These are phyloP conservation scores for Eucalyptus pauciflora DNA, from an alignment of 345 rosid species.

Conservation along the genomic window DNA sequence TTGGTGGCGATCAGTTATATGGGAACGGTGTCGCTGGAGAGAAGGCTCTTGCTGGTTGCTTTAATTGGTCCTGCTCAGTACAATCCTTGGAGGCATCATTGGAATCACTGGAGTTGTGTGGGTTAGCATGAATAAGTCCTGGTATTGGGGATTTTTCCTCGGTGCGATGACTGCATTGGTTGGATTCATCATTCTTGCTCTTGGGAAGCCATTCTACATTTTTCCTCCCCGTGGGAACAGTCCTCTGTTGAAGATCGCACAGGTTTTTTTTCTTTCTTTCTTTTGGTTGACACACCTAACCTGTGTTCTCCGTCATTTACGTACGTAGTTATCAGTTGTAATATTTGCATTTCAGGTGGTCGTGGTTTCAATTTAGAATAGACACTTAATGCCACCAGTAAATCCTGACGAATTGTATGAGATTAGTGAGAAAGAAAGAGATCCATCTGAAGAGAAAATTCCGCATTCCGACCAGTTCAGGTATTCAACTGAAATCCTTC, in stretches of 20 bases:
- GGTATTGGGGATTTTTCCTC: neutral
- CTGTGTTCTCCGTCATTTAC: neutral
- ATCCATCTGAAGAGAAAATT: neutral
- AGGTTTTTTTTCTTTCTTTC: neutral
- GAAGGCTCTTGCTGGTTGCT: neutral
- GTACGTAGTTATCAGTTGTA: neutral
- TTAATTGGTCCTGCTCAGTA: neutral
- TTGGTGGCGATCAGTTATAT: conserved; percentile 8
- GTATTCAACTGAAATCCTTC: neutral
- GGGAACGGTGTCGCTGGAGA: neutral
- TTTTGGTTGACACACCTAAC: neutral
- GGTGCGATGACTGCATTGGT: neutral
- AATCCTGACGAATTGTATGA: neutral
- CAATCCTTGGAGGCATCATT: neutral
- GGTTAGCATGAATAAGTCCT: neutral
- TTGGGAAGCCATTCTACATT: conserved; percentile 1
- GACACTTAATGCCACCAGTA: neutral
- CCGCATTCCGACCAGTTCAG: neutral
- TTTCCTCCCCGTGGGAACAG: neutral
- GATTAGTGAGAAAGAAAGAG: neutral
- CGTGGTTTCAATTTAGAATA: neutral
- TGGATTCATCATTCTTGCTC: neutral
- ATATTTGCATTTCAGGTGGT: neutral
- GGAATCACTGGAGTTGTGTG: neutral
- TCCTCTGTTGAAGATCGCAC: neutral